Conservation (phyloP, 225 moss, liverwort and hornwort species). For the Thuidium tamariscinum region DNA sequence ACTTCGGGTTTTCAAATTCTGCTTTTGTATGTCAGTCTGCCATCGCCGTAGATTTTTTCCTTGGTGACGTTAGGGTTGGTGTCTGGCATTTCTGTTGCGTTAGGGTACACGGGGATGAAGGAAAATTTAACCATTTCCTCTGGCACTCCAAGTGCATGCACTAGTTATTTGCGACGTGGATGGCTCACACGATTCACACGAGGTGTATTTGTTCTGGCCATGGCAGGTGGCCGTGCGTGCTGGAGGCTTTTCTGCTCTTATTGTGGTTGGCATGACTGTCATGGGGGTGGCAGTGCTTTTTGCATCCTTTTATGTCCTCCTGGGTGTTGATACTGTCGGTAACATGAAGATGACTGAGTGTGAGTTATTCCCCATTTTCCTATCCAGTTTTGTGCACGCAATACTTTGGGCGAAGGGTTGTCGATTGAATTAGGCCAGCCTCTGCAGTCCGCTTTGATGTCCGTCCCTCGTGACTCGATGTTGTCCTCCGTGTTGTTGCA, state of each 20-base stretch:
- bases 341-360: constrained; percentile 83
- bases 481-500: constrained; percentile 11
- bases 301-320: constrained; percentile 70
- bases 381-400: neutral
- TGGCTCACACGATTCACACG: neutral
- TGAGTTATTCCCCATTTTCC: constrained; percentile 16
- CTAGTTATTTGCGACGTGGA: neutral
- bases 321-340: constrained; percentile 56
- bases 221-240: constrained; percentile 66
- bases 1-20: neutral
- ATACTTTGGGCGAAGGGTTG: neutral
- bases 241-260: constrained; percentile 95
- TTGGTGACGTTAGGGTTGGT: neutral
- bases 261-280: constrained; percentile 95
- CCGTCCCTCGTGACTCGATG: neutral
- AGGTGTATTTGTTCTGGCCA: neutral
- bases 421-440: neutral
- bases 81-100: neutral
- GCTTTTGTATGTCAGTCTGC: neutral
- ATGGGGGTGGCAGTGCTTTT: constrained; percentile 87
- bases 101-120: neutral
- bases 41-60: neutral
- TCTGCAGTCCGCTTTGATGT: neutral
- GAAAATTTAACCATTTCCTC: neutral
- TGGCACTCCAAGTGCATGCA: neutral